These are phyloP conservation scores for Fusarium sp. DNA, from an alignment of 2,329 filamentous ascomycete species.

Conservation along the genomic window DNA sequence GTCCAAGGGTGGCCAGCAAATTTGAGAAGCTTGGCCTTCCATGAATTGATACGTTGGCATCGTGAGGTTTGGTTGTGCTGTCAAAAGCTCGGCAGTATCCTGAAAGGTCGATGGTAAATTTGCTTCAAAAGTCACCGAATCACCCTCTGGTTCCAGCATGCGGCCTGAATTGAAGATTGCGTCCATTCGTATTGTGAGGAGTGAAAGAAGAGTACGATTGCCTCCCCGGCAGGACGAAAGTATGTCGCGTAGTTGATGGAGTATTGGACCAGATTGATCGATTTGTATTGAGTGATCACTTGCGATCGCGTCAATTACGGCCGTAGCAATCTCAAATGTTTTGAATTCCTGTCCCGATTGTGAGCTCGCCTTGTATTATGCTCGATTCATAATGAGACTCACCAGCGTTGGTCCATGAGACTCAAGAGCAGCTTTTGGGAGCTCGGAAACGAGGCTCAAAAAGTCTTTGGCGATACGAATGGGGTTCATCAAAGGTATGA, in stretches of 20 bases:
- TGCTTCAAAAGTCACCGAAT: constrained; percentile 17
- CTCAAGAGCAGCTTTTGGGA: constrained; percentile 58
- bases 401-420: constrained; percentile 59
- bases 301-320: constrained; percentile 53
- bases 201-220: constrained; percentile 51
- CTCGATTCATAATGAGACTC: background rate
- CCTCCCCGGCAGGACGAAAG: constrained; percentile 55
- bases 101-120: constrained; percentile 24
- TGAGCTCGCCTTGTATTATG: background rate
- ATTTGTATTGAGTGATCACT: constrained; percentile 34
- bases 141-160: constrained; percentile 14
- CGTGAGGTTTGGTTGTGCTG: constrained; percentile 25
- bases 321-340: constrained; percentile 57
- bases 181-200: constrained; percentile 46
- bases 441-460: constrained; percentile 51
- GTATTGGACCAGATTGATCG: constrained; percentile 47
- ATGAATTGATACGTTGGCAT: constrained; percentile 43
- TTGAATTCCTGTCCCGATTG: constrained; percentile 50
- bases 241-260: constrained; percentile 51
- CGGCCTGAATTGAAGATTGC: constrained; percentile 32
- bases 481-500: constrained; percentile 47
- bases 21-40: constrained; percentile 40
- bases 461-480: constrained; percentile 58
- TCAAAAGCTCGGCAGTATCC: constrained; percentile 22
- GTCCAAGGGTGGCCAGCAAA: constrained; percentile 41